These are phyloP conservation scores for Verticillium longisporum DNA, from an alignment of 2,329 filamentous ascomycete genomes.

Conservation along the genomic window DNA sequence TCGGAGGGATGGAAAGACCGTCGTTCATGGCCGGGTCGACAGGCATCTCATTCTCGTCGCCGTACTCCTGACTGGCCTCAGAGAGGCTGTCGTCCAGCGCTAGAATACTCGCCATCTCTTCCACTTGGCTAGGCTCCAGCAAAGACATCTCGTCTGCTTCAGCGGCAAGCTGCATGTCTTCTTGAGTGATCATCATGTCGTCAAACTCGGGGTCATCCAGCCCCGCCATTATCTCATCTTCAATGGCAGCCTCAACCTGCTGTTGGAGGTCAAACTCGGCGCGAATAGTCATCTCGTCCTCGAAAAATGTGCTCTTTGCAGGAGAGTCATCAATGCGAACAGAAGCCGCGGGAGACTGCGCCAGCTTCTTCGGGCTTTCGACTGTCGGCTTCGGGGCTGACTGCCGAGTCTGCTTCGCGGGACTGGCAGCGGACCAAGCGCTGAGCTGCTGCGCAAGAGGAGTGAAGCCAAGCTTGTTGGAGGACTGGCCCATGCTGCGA, in stretches of 20 bases:
- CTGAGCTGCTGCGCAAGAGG: constrained; percentile 55
- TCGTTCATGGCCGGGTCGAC: constrained; percentile 40
- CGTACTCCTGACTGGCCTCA: constrained; percentile 59
- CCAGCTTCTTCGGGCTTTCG: not conserved
- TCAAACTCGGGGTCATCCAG: constrained; percentile 30
- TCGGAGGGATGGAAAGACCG: constrained; percentile 28
- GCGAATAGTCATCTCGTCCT: constrained; percentile 51
- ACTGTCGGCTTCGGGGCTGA: not conserved
- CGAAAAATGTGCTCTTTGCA: constrained; percentile 47
- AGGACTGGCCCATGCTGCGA: constrained; percentile 11
- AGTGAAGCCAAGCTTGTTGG: constrained; percentile 45
- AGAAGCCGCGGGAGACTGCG: constrained; percentile 16
- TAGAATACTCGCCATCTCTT: constrained; percentile 23
- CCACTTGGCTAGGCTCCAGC: constrained; percentile 34
- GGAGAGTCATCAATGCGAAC: constrained; percentile 26
- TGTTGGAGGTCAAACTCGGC: constrained; percentile 22
- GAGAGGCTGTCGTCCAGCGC: constrained; percentile 43
- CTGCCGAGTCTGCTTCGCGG: constrained; percentile 27
- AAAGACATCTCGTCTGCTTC: constrained; percentile 57
- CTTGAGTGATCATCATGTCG: constrained; percentile 40
- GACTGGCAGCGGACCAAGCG: constrained; percentile 57
- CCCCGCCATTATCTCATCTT: constrained; percentile 22
- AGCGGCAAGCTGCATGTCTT: constrained; percentile 50
- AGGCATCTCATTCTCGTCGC: constrained; percentile 57
- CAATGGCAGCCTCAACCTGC: constrained; percentile 25